Percentiles rank a stretch among this genome's conserved stretches.
phyloP scores from a whole-genome alignment of 225 moss, liverwort and hornwort species.

The Bryoerythrophyllum caledonicum region DNA sequence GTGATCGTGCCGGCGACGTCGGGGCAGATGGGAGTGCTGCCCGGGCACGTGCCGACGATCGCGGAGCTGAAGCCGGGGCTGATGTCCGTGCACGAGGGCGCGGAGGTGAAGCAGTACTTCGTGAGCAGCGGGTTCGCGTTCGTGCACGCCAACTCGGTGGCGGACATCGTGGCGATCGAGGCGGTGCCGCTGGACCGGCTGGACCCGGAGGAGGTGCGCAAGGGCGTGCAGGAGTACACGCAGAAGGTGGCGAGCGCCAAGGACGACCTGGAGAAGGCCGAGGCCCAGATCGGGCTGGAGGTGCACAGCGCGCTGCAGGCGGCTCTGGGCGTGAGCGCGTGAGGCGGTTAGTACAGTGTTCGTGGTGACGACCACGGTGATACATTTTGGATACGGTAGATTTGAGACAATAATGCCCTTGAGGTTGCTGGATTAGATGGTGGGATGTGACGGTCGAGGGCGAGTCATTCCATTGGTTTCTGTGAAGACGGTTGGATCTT shows the following conservation, averaged over 20 bases:
- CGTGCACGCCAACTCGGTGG: constrained; percentile 63
- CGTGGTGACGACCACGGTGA: not conserved
- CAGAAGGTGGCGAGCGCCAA: constrained; percentile 59
- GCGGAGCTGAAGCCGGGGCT: constrained; percentile 74
- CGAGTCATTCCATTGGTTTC: not conserved
- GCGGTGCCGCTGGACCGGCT: constrained; percentile 60
- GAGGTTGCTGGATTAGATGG: not conserved
- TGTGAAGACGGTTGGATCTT: not conserved
- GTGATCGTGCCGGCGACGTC: constrained; percentile 25
- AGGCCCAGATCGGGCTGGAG: constrained; percentile 76
- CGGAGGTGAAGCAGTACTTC: constrained; percentile 58
- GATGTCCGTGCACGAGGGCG: constrained; percentile 66
- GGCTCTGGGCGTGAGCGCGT: constrained; percentile 26
- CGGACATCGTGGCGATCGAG: constrained; percentile 64
- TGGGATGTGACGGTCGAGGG: not conserved
- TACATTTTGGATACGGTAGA: not conserved
- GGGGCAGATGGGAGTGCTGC: constrained; percentile 76
- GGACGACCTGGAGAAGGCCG: constrained; percentile 71
- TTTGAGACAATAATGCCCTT: not conserved
- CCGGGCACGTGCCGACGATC: constrained; percentile 71
- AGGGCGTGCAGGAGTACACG: constrained; percentile 55
- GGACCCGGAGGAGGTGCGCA: constrained; percentile 64
- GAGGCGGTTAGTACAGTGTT: not conserved
- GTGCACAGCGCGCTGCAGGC: constrained; percentile 52
- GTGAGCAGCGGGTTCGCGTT: constrained; percentile 83